Percentiles rank a stretch among this genome's conserved stretches.
These are phyloP conservation scores for Metroxylon sagu DNA, from an alignment of 176 grass and related monocot species.

Conservation along the genomic window DNA sequence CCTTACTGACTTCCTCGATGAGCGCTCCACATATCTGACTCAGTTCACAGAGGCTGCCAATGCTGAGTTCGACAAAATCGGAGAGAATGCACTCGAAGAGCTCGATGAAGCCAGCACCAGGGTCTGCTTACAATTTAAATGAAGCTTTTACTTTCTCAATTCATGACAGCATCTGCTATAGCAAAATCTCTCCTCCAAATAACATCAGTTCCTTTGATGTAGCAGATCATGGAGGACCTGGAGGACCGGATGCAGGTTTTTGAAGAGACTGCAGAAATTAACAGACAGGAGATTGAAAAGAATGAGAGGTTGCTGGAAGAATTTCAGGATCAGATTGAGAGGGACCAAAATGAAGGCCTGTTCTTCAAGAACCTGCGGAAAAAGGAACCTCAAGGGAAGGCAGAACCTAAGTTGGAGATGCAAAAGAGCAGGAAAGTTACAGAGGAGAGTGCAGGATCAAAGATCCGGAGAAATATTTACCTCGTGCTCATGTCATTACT, in stretches of 20 bases:
- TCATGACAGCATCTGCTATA: too few relatives aligned
- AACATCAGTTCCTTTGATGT: not conserved
- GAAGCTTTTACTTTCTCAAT: too few relatives aligned
- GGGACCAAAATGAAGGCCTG: not conserved
- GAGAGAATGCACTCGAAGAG: constrained; percentile 58
- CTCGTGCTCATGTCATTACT: not conserved
- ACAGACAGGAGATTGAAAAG: not conserved
- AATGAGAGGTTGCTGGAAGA: not conserved
- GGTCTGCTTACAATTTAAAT: not conserved
- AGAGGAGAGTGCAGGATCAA: not conserved
- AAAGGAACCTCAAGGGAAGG: not conserved
- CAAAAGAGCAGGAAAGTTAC: not conserved
- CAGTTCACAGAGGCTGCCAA: constrained; percentile 73
- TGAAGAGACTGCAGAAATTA: not conserved
- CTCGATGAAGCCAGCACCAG: not conserved
- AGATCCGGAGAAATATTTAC: not conserved
- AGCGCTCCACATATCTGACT: constrained; percentile 55
- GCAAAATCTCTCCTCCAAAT: not conserved
- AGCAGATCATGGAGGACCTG: not conserved
- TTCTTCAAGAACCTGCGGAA: not conserved
- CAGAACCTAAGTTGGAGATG: not conserved
- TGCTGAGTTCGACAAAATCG: constrained; percentile 57
- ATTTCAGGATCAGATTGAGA: not conserved
- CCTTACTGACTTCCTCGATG: constrained; percentile 56
- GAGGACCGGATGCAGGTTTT: not conserved